Percentiles rank a stretch among this genome's conserved stretches.
Conservation (phyloP, 2,329 filamentous ascomycete genomes). For the Pseudogymnoascus sp. region DNA sequence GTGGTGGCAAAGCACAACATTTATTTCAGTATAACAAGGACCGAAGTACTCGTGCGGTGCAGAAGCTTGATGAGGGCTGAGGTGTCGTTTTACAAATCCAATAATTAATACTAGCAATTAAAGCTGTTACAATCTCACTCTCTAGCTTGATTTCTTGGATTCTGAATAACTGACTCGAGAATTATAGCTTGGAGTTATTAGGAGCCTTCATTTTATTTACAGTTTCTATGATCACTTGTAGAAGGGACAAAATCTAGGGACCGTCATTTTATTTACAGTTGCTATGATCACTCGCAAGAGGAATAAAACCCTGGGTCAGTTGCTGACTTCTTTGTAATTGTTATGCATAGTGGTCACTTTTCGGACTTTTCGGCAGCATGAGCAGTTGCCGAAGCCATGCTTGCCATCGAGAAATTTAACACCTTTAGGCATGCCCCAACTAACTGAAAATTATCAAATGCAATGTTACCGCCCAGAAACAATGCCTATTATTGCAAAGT, state of each 20-base stretch:
- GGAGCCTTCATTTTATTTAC: not conserved
- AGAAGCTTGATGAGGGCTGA: not conserved
- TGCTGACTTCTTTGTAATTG: not conserved
- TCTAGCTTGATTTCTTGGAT: not conserved
- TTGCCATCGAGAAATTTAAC: not conserved
- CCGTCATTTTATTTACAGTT: not conserved
- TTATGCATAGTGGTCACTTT: not conserved
- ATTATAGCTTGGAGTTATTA: not conserved
- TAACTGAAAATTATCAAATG: not conserved
- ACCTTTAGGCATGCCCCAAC: not conserved
- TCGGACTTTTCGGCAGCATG: not conserved
- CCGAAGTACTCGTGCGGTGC: not conserved
- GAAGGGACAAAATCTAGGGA: too few relatives aligned
- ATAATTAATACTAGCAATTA: not conserved
- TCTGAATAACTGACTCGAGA: not conserved
- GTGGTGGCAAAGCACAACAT: not conserved
- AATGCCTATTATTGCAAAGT: not conserved
- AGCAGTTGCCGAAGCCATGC: not conserved
- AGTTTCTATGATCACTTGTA: not conserved
- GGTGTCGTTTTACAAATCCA: not conserved
- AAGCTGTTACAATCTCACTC: not conserved
- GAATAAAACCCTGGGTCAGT: not conserved
- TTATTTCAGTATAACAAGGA: not conserved
- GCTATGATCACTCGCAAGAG: not conserved
- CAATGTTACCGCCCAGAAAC: not conserved